phyloP scores from a whole-genome alignment of 371 early-diverging fungal species.

The Mucor circinelloides region DNA sequence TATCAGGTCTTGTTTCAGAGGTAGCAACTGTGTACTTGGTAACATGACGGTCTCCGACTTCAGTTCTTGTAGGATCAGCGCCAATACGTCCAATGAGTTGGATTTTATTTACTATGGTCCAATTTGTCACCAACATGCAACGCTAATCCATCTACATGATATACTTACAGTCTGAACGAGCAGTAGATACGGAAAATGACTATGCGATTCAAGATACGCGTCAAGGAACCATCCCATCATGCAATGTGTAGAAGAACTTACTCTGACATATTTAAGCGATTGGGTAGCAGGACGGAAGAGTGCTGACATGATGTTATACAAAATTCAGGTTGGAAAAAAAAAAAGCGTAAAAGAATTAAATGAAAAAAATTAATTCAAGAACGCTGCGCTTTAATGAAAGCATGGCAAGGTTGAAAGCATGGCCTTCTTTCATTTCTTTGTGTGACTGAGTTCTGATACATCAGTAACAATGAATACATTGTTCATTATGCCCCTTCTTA shows the following conservation, averaged over 20 bases:
- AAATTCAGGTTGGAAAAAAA: background rate
- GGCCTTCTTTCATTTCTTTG: background rate
- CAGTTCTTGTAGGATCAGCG: constrained; percentile 47
- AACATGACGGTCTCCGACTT: constrained; percentile 44
- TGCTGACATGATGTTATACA: constrained; percentile 19
- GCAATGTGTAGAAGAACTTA: background rate
- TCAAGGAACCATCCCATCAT: background rate
- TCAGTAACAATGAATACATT: background rate
- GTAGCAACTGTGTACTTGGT: constrained; percentile 63
- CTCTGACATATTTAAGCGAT: constrained; percentile 24
- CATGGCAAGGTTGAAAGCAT: background rate
- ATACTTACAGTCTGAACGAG: constrained; percentile 28
- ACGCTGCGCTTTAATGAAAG: background rate
- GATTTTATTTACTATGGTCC: constrained; percentile 51
- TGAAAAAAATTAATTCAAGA: background rate
- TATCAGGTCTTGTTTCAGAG: constrained; percentile 56
- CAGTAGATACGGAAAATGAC: constrained; percentile 31
- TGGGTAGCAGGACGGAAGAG: constrained; percentile 20
- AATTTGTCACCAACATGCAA: background rate
- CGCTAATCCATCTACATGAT: background rate
- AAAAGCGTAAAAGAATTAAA: background rate
- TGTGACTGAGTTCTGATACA: background rate
- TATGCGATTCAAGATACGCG: constrained; percentile 9
- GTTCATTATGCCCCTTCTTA: background rate
- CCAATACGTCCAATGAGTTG: constrained; percentile 62